Conservation (phyloP, 2,329 filamentous ascomycete genomes). For the Neonectria magnoliae region DNA sequence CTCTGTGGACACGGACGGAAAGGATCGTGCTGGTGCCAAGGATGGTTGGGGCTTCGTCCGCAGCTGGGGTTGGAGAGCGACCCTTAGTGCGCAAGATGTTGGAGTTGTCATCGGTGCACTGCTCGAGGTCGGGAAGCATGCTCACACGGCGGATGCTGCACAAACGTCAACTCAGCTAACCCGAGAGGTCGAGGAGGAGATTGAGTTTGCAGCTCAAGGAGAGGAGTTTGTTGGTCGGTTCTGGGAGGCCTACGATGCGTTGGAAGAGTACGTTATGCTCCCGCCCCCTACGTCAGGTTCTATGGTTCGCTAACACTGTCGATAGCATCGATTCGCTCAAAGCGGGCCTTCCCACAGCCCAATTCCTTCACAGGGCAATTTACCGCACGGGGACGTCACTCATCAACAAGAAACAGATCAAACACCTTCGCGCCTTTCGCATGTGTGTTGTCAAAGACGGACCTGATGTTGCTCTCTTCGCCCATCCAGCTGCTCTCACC, state of each 20-base stretch:
- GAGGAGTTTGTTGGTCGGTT: conserved; percentile 75
- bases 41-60: conserved; percentile 97
- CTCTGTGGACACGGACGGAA: conserved; percentile 75
- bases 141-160: conserved; percentile 47
- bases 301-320: conserved; percentile 8
- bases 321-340: conserved; percentile 79
- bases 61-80: conserved; percentile 98
- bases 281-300: too few relatives aligned
- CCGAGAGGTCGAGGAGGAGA: conserved; percentile 58
- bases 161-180: conserved; percentile 44
- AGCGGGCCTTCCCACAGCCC: conserved; percentile 80
- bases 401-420: conserved; percentile 93
- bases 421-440: conserved; percentile 89
- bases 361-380: conserved; percentile 91
- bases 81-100: conserved; percentile 90
- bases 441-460: conserved; percentile 97
- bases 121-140: conserved; percentile 83
- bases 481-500: conserved; percentile 89
- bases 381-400: conserved; percentile 91
- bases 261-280: conserved; percentile 67
- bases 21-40: conserved; percentile 76
- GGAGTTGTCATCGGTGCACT: conserved; percentile 93
- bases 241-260: conserved; percentile 77
- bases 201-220: conserved; percentile 60
- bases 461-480: conserved; percentile 90